Base-by-base conservation (phyloP, 495 filamentous ascomycete species). In the Xanthoparmelia taractica region DNA sequence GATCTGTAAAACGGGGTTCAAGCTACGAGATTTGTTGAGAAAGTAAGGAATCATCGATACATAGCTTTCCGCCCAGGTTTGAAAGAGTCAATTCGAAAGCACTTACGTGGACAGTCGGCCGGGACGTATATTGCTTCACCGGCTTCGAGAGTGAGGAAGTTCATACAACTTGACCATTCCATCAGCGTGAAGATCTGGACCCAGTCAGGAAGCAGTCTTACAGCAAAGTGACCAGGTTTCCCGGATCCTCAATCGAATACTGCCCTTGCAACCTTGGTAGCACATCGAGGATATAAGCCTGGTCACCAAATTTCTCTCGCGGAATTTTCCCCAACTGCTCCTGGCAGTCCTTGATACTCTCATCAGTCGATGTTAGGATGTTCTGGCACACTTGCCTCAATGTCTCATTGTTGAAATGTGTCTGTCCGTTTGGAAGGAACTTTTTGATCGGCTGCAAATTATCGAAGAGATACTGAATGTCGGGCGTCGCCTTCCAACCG, bases 91-190 rank as follows among this genome's bases (percentile, higher is more conserved):
- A 27, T 48, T 18, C 25, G 1, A 52, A 7, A 52, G 7, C 25
- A 52, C 48, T 52, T 31, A 52, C 48, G 87, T 59, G 91, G 88
- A 23, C 86, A 87, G 65, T 92, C 87, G 18, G 86, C 87, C 2
- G 89, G 89, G 33, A 93, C 86, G 69, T 81, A 89, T 52, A 93
- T 79, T 4, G 85, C 80, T 47, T 91, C 83, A 18, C 88, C 87
- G 4, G 84, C 77, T 7, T 78, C 67, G 15, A 92, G 79, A 8
- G 79, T 78, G 40, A 94, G 70, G 65, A 83, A 92, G 72, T 93
- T 94, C 86, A 89, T 92, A 34, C 79, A 81, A 36, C 64, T 66
- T 37, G 18, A 23, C 11, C 3, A 34, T 33, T 33, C 13, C 27
- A 20, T 54, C 11, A 54, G 50, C 29, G 2, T 33, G 13, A 54